A percentile compares a stretch with the other conserved stretches of the same genome.
Conservation (phyloP, 2,329 filamentous ascomycete genomes). For the Didymella glomerata region DNA sequence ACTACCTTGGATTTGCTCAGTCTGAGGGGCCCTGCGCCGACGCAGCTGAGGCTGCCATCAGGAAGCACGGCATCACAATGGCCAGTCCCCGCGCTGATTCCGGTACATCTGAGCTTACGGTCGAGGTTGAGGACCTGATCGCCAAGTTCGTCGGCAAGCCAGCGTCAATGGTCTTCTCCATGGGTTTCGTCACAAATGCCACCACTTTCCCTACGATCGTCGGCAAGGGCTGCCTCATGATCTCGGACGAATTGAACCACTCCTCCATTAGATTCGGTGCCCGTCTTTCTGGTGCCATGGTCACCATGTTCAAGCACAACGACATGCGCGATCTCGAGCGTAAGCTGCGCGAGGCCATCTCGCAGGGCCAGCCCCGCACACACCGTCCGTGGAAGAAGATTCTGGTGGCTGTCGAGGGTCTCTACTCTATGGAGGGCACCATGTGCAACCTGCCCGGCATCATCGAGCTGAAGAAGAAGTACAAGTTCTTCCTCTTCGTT, state of each 20-base stretch:
- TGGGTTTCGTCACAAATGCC: conserved; percentile 98
- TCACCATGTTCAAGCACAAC: conserved; percentile 97
- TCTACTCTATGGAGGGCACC: conserved; percentile 99
- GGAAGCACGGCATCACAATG: conserved; percentile 83
- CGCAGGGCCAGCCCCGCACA: conserved; percentile 96
- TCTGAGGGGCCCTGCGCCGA: conserved; percentile 97
- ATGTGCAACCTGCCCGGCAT: conserved; percentile 97
- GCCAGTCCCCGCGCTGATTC: conserved; percentile 83
- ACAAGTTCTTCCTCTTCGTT: conserved; percentile 96
- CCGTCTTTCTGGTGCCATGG: conserved; percentile 91
- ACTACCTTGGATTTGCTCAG: conserved; percentile 98
- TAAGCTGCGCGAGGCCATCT: conserved; percentile 88
- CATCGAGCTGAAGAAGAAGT: conserved; percentile 86
- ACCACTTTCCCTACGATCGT: conserved; percentile 91
- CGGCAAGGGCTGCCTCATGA: conserved; percentile 89
- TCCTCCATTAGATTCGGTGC: conserved; percentile 96
- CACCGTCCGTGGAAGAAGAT: conserved; percentile 99
- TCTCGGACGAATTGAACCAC: conserved; percentile 98
- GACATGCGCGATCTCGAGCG: conserved; percentile 89
- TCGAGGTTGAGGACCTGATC: conserved; percentile 89
- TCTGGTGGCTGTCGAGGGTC: conserved; percentile 90
- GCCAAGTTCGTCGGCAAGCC: conserved; percentile 94
- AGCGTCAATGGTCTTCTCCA: conserved; percentile 95
- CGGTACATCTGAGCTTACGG: conserved; percentile 85
- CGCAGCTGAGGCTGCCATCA: conserved; percentile 83